Percentiles rank a stretch among this genome's conserved stretches.
Conservation (phyloP, 164 flowering plant genomes). For the Dillenia turbinata region DNA sequence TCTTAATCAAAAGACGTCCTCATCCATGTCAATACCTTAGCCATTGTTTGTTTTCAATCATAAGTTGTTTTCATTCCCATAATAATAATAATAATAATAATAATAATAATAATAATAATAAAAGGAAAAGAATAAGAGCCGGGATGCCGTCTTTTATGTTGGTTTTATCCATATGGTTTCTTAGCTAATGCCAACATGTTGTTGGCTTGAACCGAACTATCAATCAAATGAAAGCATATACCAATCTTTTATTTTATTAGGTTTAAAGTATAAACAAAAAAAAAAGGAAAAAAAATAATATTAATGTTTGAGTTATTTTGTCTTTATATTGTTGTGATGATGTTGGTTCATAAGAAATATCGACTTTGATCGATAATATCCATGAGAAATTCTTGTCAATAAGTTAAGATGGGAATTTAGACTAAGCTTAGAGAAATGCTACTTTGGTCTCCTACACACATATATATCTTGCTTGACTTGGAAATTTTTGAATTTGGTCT, state of each 20-base stretch:
- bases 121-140: slow-evolving; percentile 2
- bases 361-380: slow-evolving; percentile 30
- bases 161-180: slow-evolving; percentile 23
- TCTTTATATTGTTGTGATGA: slow-evolving; percentile 20
- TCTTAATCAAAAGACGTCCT: not conserved
- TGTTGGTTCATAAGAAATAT: slow-evolving; percentile 24
- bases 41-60: not conserved
- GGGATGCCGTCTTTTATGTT: slow-evolving; percentile 17
- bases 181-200: slow-evolving; percentile 25
- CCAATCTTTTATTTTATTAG: slow-evolving; percentile 2
- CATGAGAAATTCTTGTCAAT: slow-evolving; percentile 13
- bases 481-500: slow-evolving; percentile 9
- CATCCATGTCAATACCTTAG: not conserved
- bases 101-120: not conserved
- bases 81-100: too few species aligned
- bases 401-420: not conserved
- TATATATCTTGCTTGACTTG: slow-evolving; percentile 8
- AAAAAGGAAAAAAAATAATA: not conserved
- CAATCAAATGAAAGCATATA: not conserved
- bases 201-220: not conserved
- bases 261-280: slow-evolving; percentile 1
- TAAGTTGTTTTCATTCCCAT: slow-evolving; percentile 6
- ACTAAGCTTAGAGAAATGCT: not conserved
- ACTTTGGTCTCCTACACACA: not conserved
- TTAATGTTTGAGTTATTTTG: not conserved